These are phyloP conservation scores for Letharia columbiana DNA, from an alignment of 495 filamentous ascomycete genomes.

Conservation along the genomic window DNA sequence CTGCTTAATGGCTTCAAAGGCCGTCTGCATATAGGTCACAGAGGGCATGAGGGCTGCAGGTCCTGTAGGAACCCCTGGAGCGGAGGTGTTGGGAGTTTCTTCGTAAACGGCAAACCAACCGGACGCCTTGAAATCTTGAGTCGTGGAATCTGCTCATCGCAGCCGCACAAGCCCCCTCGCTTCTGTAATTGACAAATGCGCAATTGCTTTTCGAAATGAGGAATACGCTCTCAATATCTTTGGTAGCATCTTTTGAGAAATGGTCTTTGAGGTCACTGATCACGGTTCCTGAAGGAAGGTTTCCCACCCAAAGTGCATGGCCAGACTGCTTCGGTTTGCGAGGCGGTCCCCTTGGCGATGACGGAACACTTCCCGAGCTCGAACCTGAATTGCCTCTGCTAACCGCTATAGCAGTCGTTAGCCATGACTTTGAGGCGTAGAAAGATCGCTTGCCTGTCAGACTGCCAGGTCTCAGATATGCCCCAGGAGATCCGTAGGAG, in stretches of 20 bases:
- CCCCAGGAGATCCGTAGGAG: constrained; percentile 10
- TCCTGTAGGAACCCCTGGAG: constrained; percentile 45
- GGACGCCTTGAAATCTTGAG: constrained; percentile 76
- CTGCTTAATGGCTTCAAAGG: constrained; percentile 21
- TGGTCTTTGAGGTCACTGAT: constrained; percentile 80
- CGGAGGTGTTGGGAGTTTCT: constrained; percentile 45
- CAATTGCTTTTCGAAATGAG: constrained; percentile 97
- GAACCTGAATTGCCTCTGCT: constrained; percentile 22
- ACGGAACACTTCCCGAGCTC: constrained; percentile 27
- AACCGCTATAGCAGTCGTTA: constrained; percentile 12
- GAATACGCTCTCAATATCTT: constrained; percentile 82
- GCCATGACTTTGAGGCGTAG: constrained; percentile 1
- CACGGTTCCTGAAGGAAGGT: constrained; percentile 73
- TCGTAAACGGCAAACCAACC: constrained; percentile 84
- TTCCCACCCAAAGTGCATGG: constrained; percentile 94
- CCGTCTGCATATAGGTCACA: constrained; percentile 23
- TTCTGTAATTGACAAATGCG: constrained; percentile 93
- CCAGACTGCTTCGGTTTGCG: constrained; percentile 89
- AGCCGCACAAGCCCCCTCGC: constrained; percentile 63
- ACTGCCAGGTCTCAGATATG: constrained; percentile 9
- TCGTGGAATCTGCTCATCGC: constrained; percentile 85
- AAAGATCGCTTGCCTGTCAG: constrained; percentile 27
- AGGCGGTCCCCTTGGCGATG: constrained; percentile 74
- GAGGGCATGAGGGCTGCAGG: constrained; percentile 36
- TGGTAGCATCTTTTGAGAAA: constrained; percentile 71